Evolutionary conservation across 768 basidiomycete species (phyloP).

Genomic region (Lactarius indigo): DNA sequence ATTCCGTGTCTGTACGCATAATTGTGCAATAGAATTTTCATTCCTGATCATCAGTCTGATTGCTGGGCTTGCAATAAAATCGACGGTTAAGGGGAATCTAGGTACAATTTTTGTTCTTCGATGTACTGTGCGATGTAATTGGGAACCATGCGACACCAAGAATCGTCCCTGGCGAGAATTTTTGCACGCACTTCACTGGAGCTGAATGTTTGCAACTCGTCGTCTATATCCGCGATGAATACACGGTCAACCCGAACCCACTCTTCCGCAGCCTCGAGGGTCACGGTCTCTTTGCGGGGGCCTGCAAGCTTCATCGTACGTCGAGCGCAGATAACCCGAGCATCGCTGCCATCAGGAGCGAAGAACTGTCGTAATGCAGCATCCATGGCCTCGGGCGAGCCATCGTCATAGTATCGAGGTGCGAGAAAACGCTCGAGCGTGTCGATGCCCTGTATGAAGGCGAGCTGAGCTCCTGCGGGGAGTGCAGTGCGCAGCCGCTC

Average conservation of each 20-base stretch:
- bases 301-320: constrained; percentile 36
- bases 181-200: constrained; percentile 63
- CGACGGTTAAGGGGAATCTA: neutral
- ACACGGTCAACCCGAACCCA: constrained; percentile 54
- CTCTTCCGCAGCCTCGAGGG: constrained; percentile 38
- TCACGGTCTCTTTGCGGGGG: constrained; percentile 30
- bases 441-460: constrained; percentile 79
- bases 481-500: constrained; percentile 52
- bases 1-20: constrained; percentile 3
- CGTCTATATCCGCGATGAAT: constrained; percentile 57
- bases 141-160: constrained; percentile 50
- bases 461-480: constrained; percentile 44
- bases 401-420: constrained; percentile 60
- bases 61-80: neutral
- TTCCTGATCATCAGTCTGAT: neutral
- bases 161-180: constrained; percentile 33
- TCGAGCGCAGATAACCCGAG: constrained; percentile 63
- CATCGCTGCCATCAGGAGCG: constrained; percentile 50
- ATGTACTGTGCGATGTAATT: constrained; percentile 51
- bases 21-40: constrained; percentile 4
- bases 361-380: constrained; percentile 56
- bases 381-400: constrained; percentile 50
- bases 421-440: constrained; percentile 80
- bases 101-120: constrained; percentile 44
- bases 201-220: constrained; percentile 55